phyloP scores from a whole-genome alignment of 768 basidiomycete genomes.

The Cantharellus anzutake region DNA sequence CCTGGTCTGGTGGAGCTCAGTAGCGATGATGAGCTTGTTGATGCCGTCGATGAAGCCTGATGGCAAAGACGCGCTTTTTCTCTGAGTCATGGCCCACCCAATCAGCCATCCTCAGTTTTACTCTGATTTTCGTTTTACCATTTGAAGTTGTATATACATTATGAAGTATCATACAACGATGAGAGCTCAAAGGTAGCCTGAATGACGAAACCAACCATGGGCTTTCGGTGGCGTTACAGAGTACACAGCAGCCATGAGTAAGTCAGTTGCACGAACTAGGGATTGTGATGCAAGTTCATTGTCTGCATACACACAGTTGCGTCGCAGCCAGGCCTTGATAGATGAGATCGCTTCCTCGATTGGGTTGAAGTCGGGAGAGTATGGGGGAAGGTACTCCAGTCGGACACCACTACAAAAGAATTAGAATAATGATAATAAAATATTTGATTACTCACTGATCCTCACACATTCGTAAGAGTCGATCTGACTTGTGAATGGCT shows the following conservation, averaged over 20 bases:
- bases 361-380: constrained; percentile 9
- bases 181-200: neutral
- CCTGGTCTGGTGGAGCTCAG: too few species aligned
- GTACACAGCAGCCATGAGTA: neutral
- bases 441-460: neutral
- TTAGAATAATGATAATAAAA: neutral
- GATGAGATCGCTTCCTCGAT: constrained; percentile 7
- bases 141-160: too few species aligned
- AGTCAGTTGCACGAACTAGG: constrained; percentile 5
- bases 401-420: constrained; percentile 2
- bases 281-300: neutral
- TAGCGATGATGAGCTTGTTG: too few species aligned
- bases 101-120: too few species aligned
- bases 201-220: neutral
- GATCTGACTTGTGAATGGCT: neutral
- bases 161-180: too few species aligned
- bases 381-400: constrained; percentile 7
- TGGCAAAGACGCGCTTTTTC: too few species aligned
- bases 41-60: too few species aligned
- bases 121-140: too few species aligned
- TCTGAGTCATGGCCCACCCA: too few species aligned
- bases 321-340: constrained; percentile 5
- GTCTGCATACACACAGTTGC: neutral
- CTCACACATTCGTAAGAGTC: constrained; percentile 3
- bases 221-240: neutral